Base-by-base conservation (phyloP, 1,139 yeast genomes). In the Diutina neorugosa region DNA sequence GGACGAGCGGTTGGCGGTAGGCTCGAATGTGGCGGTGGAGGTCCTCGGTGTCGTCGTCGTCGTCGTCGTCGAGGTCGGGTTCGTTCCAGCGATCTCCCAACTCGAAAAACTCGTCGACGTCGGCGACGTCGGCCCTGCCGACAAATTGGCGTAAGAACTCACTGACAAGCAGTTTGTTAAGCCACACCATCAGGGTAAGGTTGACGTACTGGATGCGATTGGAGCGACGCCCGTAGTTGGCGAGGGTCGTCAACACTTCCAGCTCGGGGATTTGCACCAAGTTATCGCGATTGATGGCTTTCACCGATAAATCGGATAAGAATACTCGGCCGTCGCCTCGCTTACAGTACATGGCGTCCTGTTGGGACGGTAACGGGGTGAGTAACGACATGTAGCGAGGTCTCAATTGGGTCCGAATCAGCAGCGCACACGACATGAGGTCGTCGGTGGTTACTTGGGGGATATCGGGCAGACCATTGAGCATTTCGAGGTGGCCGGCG, bases 181-280 rank as follows among this genome's bases (percentile, higher is more conserved):
- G 62, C 84, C 86, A 81, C 50, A 79, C 71, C 62, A 80, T 68
- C 1, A 79, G 74, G 2, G 76, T 65, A 52, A 82, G 61, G 48
- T 71, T 67, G 25, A 81, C 57, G 21, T 64, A 63, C 51, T 61
- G 59, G 54, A 80, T 21, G 12, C 16, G 46, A 37, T 16, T 48
- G n/a, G 31, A 20, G 48, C 27, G 16, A 53, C 51, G 12, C 60
- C 48, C 65, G 37, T 31, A 31, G 34, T 63, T n/a, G 65, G 60
- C 25, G 77, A 62, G 14, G 65, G 60, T 14, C 59, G 50, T 23
- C 42, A 78, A 61, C 1, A 78, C 61, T 55, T 76, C 78, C 25
- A 57, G 61, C 54, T 77, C 80, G 53, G 66, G 64, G 11, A 73
- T 54, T 52, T 65, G 65, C 9, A 58, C 60, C 58, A 70, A 65